Base-by-base conservation (phyloP, 2,329 filamentous ascomycete genomes). In the Aspergillus intermedius region DNA sequence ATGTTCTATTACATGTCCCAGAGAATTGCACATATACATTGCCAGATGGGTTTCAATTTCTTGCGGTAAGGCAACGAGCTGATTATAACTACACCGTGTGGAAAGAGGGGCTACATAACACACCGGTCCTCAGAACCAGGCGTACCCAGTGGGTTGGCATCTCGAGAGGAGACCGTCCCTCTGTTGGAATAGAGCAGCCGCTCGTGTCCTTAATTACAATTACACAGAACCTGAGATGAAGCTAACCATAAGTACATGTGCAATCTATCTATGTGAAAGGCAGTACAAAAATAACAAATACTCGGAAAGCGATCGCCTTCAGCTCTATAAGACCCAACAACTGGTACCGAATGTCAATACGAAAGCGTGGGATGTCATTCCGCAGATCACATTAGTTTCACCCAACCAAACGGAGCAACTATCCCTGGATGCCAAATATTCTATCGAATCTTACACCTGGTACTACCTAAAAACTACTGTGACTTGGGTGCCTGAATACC, bases 211-310 rank as follows among this genome's bases (percentile, higher is more conserved):
- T 45, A 23, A 12, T 44, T 13, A 45, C 6, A 53, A 53, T 22
- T 39, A 43, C 13, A 49, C 48, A 25, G 40, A 34, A 12, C 19
- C 30, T 13, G 15, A 23, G 19, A 23, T 17, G 15, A 54, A 44
- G 35, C 52, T 48, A 17, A n/a, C 21, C 3, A 10, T 54, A n/a
- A 51, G 48, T 8, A 44, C 49, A 43, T 54, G 50, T 37, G 23
- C 39, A 5, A 21, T 54, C 4, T 54, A 53, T 32, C 43, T 34
- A 12, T 53, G 50, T 42, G 50, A 54, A 40, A 46, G 34, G 22
- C 30, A 30, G 45, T 53, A 51, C 43, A 21, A 30, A 5, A 17
- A 21, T 13, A 22, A 42, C 23, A 1, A 2, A 13, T 32, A 15
- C 22, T 30, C 23, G 8, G n/a, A 28, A n/a, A 2, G n/a, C 25